These are phyloP conservation scores for Paramarasmius palmivorus DNA, from an alignment of 1,284 basidiomycete species.

Conservation along the genomic window DNA sequence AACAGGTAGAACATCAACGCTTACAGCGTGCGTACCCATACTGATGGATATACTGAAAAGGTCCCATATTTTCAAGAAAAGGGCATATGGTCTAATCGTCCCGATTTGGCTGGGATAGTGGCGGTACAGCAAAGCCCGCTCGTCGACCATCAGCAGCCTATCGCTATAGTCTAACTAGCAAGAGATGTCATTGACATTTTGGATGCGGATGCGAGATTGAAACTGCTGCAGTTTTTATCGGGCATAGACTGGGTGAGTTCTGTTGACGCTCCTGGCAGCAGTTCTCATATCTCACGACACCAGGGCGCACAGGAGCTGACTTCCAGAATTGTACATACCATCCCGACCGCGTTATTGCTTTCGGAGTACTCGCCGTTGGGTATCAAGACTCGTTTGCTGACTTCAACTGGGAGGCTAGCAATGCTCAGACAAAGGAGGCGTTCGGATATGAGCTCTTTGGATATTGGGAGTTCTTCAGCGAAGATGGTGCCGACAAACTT, in stretches of 20 bases:
- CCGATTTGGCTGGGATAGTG: constrained; percentile 17
- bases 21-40: too few species aligned
- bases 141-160: neutral
- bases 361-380: constrained; percentile 42
- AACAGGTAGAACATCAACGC: too few species aligned
- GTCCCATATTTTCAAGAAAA: constrained; percentile 21
- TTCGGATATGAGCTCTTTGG: constrained; percentile 32
- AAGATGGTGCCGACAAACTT: constrained; percentile 27
- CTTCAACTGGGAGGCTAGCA: constrained; percentile 13
- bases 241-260: constrained; percentile 51
- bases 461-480: constrained; percentile 38
- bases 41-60: constrained; percentile 46
- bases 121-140: constrained; percentile 13
- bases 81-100: constrained; percentile 14
- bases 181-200: constrained; percentile 49
- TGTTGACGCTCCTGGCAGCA: neutral
- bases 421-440: constrained; percentile 17
- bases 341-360: constrained; percentile 40
- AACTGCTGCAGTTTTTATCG: constrained; percentile 40
- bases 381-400: constrained; percentile 28
- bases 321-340: constrained; percentile 33
- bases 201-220: constrained; percentile 36
- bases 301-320: constrained; percentile 33
- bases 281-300: neutral
- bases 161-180: constrained; percentile 29